A percentile compares a stretch with the other conserved stretches of the same genome.
Evolutionary conservation across 1,284 basidiomycete species (phyloP).

Genomic region (Pseudozyma sp.): DNA sequence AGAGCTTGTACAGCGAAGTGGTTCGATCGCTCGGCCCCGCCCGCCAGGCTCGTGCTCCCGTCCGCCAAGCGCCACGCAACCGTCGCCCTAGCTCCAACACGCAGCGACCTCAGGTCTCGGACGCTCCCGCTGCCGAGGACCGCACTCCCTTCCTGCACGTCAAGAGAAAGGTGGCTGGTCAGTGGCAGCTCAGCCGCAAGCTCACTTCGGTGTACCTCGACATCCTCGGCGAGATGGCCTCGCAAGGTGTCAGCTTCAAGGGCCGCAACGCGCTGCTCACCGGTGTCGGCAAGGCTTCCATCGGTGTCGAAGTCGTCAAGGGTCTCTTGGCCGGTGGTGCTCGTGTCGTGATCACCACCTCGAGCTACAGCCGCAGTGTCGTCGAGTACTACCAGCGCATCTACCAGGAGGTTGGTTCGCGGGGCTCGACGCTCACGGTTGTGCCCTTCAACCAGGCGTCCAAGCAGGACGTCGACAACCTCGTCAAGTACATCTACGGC

Average conservation of each 20-base stretch:
- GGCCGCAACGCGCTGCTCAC: conserved; percentile 98
- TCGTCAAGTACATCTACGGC: conserved; percentile 97
- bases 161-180: conserved; percentile 94
- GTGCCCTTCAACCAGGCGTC: conserved; percentile 99
- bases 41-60: conserved; percentile 73
- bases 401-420: conserved; percentile 93
- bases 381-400: conserved; percentile 99
- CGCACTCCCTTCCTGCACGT: conserved; percentile 94
- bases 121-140: conserved; percentile 71
- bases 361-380: conserved; percentile 72
- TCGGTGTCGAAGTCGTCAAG: conserved; percentile 96
- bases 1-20: conserved; percentile 93
- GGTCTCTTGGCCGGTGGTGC: conserved; percentile 95
- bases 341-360: conserved; percentile 95
- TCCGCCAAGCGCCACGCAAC: conserved; percentile 68
- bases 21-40: conserved; percentile 77
- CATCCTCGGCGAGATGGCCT: conserved; percentile 95
- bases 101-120: conserved; percentile 55
- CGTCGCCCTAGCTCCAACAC: conserved; percentile 71
- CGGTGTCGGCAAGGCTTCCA: conserved; percentile 96
- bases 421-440: conserved; percentile 93
- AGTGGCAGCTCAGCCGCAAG: conserved; percentile 97
- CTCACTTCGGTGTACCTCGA: conserved; percentile 85
- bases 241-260: conserved; percentile 96
- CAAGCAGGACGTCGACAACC: conserved; percentile 90